phyloP scores from a whole-genome alignment of 2,329 filamentous ascomycete species.

The Paracoccidioides brasiliensis region DNA sequence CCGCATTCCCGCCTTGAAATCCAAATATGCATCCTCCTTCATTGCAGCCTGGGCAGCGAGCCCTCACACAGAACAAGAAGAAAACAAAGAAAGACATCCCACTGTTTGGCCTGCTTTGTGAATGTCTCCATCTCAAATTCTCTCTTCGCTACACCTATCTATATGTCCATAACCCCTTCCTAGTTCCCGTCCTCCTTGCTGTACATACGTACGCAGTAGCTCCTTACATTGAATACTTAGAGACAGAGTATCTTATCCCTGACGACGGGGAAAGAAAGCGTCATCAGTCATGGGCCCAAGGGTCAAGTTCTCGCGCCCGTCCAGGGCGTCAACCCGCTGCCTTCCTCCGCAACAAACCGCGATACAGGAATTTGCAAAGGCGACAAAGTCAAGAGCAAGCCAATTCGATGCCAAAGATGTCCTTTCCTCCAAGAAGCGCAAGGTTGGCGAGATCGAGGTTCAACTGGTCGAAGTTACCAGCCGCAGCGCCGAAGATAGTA shows the following conservation, averaged over 20 bases:
- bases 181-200: background rate
- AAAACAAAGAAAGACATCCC: no score
- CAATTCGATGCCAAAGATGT: conserved; percentile 15
- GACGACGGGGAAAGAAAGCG: background rate
- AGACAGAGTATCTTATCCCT: background rate
- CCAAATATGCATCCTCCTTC: no score
- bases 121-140: no score
- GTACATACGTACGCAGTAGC: background rate
- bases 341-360: conserved; percentile 25
- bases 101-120: no score
- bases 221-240: background rate
- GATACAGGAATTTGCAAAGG: conserved; percentile 33
- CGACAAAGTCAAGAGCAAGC: conserved; percentile 29
- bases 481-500: conserved; percentile 2
- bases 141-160: background rate
- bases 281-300: conserved; percentile 1
- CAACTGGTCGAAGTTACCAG: conserved; percentile 25
- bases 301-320: conserved; percentile 15
- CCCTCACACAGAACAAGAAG: no score
- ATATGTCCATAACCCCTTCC: background rate
- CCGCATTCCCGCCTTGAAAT: background rate
- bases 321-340: conserved; percentile 16
- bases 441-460: conserved; percentile 23
- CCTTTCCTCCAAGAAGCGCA: conserved; percentile 30
- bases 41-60: no score